Base-by-base conservation (phyloP, 257 asterid genomes). In the Plantago ovata region DNA sequence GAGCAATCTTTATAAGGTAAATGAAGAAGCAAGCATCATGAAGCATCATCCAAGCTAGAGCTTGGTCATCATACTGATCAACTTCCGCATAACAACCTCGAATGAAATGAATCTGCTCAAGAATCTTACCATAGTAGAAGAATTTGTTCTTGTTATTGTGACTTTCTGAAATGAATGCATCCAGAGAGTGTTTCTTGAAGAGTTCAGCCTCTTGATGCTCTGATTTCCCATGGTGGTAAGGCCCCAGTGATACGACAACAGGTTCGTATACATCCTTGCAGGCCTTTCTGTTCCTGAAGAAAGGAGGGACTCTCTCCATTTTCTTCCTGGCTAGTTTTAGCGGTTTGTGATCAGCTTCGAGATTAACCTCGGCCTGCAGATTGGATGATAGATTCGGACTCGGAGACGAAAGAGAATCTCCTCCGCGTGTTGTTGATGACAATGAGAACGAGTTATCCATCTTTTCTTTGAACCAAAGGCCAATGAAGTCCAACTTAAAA, bases 151-250 rank as follows among this genome's bases (percentile, higher is more conserved):
- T 13, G 48, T 42, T 18, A 1, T 41, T 10, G 46, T 4, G 15
- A 22, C 13, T 22, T 2, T 4, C 53, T 3, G 53, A 16, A 19
- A 47, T 20, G 53, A 47, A 47, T 9, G 9, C 9, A 5, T 16
- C 53, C 53, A 47, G 53, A 15, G 12, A 15, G 21, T 15, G 21
- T 0, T 47, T 8, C 19, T 47, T 47, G 53, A n/a, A 47, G 13
- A 11, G 3, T 19, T 47, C 12, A 11, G 24, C 24, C 15, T n/a
- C 21, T 16, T 20, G 15, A 6, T n/a, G 24, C 7, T 47, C 21
- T n/a, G 53, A 7, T n/a, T 19, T 15, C 13, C 53, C 53, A 19
- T 47, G 53, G 53, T 47, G 53, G 28, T 19, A n/a, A n/a, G n/a
- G n/a, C n/a, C n/a, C n/a, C n/a, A n/a, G n/a, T n/a, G n/a, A n/a